Percentiles rank a stretch among this genome's conserved stretches.
Evolutionary conservation across 495 filamentous ascomycete species (phyloP).

Genomic region (Tuber umbilicatum): DNA sequence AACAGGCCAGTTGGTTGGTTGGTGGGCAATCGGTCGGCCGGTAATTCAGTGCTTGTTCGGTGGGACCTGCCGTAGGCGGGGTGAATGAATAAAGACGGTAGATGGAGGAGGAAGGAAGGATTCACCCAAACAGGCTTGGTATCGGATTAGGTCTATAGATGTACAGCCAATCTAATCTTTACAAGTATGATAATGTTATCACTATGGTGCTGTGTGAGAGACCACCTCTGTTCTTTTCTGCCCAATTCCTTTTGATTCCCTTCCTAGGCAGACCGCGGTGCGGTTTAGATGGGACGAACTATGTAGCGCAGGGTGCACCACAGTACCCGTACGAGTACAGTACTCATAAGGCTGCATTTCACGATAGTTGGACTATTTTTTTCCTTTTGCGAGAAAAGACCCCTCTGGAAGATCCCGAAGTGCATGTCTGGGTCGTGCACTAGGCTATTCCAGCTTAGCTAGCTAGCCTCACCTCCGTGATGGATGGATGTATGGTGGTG

Average conservation of each 20-base stretch:
- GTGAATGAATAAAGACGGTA: background rate
- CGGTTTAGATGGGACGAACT: background rate
- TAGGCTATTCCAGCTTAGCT: background rate
- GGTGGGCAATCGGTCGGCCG: background rate
- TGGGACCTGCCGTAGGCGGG: background rate
- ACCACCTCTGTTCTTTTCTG: background rate
- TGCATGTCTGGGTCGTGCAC: background rate
- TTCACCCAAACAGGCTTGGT: background rate
- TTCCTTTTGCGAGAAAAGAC: background rate
- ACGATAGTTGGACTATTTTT: background rate
- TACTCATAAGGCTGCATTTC: background rate
- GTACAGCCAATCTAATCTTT: slow-evolving; percentile 4
- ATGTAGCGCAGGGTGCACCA: background rate
- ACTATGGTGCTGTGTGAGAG: background rate
- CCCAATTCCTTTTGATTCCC: background rate
- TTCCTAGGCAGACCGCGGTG: background rate
- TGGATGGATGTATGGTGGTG: background rate
- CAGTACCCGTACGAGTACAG: background rate
- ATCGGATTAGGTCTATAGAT: slow-evolving; percentile 5
- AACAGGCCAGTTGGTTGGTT: background rate
- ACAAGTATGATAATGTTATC: background rate
- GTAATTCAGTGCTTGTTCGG: background rate
- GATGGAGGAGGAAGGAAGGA: background rate
- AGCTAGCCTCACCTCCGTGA: background rate
- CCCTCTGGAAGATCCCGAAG: background rate